Base-by-base conservation (phyloP, 2,329 filamentous ascomycete genomes). In the Pseudocercospora cruenta region DNA sequence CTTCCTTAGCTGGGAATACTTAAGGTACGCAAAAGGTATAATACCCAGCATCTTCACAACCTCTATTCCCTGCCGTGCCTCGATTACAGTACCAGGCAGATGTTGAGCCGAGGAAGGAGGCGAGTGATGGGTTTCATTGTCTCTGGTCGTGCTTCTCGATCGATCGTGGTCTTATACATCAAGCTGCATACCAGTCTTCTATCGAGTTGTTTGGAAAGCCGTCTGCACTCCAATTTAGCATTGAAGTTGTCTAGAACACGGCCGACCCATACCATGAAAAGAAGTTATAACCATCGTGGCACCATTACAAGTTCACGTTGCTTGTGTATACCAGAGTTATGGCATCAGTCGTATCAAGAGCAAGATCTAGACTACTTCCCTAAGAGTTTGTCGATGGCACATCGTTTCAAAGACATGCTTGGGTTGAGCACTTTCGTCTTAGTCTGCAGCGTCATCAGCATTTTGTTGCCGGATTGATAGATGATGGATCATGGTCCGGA, bases 11-110 rank as follows among this genome's bases (percentile, higher is more conserved):
- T 1, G n/a, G 19, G 14, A 45, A 54, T 19, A 7, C 22, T n/a
- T n/a, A n/a, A n/a, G n/a, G n/a, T n/a, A 54, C 49, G 14, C 49
- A 54, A 54, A 54, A 54, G 21, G 49, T 54, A 22, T 54, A 54
- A 24, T 54, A 54, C 16, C 49, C 49, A 14, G 19, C 24, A 16
- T 24, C 14, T 28, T 54, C 49, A 28, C 49, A 54, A 4, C 12
- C 49, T n/a, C 49, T 19, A 54, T 54, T 54, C 10, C 49, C 49
- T 16, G 49, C 49, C 26, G 49, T 54, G 49, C 49, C 49, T 28
- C 49, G 49, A 54, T 54, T 54, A 28, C 49, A 54, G 19, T 54
- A 54, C 14, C 14, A 16, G 4, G 39, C 39, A 45, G 39, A 16
- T 5, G 39, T 45, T 45, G 39, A 45, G 8, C 39, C 39, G 28